Percentiles rank a stretch among this genome's conserved stretches.
These are phyloP conservation scores for Sisymbrium altissimum DNA, from an alignment of 345 rosid species.

Conservation along the genomic window DNA sequence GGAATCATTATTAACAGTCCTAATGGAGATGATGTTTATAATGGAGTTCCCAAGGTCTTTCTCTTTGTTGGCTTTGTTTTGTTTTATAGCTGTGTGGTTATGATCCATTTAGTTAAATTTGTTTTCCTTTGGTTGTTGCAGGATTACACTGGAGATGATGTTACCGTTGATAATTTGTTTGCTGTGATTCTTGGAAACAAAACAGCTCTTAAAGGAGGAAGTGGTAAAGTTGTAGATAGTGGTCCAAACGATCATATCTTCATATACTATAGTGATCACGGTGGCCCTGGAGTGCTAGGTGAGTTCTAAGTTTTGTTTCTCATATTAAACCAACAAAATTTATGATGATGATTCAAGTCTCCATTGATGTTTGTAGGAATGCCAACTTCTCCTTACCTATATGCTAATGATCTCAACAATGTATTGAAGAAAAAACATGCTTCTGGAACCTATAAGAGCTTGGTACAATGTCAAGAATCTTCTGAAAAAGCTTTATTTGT, in stretches of 20 bases:
- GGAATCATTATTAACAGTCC: constrained; percentile 81
- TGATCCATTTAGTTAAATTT: neutral
- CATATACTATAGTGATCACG: constrained; percentile 82
- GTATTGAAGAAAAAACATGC: constrained; percentile 81
- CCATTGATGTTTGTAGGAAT: constrained; percentile 52
- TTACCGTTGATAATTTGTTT: constrained; percentile 66
- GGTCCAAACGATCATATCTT: constrained; percentile 93
- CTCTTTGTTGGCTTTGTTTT: neutral
- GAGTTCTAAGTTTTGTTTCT: constrained; percentile 32
- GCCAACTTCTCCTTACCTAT: constrained; percentile 85
- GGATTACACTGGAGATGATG: constrained; percentile 66
- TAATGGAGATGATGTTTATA: constrained; percentile 72
- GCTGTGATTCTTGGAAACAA: constrained; percentile 89
- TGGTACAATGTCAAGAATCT: constrained; percentile 47
- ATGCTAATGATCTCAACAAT: constrained; percentile 71
- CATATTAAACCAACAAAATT: neutral
- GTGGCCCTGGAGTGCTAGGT: constrained; percentile 97
- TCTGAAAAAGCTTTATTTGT: neutral
- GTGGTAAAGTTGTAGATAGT: constrained; percentile 87
- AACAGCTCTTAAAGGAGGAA: constrained; percentile 82
- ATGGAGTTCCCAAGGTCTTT: constrained; percentile 80
- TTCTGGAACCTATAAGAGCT: constrained; percentile 71
- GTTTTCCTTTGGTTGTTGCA: constrained; percentile 1
- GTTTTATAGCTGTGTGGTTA: neutral
- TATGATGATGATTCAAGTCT: neutral